Evolutionary conservation across 106 monocot species (phyloP).

Genomic region (Dendrobium nobile): DNA sequence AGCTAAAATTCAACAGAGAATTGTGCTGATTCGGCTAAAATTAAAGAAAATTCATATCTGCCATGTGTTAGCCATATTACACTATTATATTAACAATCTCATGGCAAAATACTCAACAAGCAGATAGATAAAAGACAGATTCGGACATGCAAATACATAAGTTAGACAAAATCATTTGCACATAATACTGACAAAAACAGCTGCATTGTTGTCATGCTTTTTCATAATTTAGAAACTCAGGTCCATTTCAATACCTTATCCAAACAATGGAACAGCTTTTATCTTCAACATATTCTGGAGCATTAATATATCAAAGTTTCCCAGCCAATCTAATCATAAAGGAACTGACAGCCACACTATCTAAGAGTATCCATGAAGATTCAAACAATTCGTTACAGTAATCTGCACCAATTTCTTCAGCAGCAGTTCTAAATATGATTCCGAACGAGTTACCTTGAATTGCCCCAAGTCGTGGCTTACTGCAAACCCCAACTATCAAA

Average conservation of each 20-base stretch:
- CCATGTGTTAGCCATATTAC: neutral
- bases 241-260: neutral
- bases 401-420: slow-evolving; percentile 74
- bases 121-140: neutral
- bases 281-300: neutral
- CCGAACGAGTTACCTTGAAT: slow-evolving; percentile 87
- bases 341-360: slow-evolving; percentile 53
- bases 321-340: slow-evolving; percentile 91
- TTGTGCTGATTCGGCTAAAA: neutral
- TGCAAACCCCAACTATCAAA: slow-evolving; percentile 78
- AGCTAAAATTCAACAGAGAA: neutral
- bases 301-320: slow-evolving; percentile 47
- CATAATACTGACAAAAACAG: neutral
- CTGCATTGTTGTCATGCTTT: neutral
- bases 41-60: neutral
- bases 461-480: slow-evolving; percentile 82
- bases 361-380: slow-evolving; percentile 85
- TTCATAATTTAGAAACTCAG: neutral
- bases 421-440: slow-evolving; percentile 67
- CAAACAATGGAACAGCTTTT: neutral
- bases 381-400: slow-evolving; percentile 87
- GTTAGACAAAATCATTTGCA: neutral
- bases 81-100: neutral
- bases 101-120: slow-evolving; percentile 3
- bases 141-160: neutral